Evolutionary conservation across 345 rosid genomes (phyloP).

Genomic region (Sisymbrium altissimum): DNA sequence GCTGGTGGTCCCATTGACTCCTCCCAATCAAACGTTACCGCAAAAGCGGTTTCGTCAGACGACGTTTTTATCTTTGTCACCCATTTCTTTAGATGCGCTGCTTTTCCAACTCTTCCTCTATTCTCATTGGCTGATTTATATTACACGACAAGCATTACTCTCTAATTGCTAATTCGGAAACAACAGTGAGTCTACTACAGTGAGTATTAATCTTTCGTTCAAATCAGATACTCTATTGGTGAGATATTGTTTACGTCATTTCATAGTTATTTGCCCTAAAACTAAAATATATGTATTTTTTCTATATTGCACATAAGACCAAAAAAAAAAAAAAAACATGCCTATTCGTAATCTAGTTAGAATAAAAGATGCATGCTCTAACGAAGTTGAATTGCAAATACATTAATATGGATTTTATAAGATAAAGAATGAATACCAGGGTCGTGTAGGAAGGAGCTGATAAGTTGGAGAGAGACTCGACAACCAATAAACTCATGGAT

Average conservation of each 20-base stretch:
- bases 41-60: constrained; percentile 49
- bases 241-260: too few species aligned
- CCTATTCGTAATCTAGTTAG: neutral
- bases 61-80: constrained; percentile 39
- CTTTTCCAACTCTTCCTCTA: constrained; percentile 57
- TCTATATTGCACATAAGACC: too few species aligned
- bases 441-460: constrained; percentile 50
- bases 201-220: too few species aligned
- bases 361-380: neutral
- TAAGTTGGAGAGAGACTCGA: constrained; percentile 62
- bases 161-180: neutral
- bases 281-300: too few species aligned
- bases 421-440: constrained; percentile 43
- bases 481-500: constrained; percentile 60
- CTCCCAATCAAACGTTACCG: constrained; percentile 64
- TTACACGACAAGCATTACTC: neutral
- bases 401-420: too few species aligned
- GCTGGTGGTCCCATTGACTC: constrained; percentile 61
- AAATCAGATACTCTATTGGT: too few species aligned
- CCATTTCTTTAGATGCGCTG: constrained; percentile 68
- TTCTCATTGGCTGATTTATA: constrained; percentile 38
- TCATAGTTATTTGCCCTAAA: neutral
- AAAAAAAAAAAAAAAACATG: too few species aligned
- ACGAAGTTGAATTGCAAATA: too few species aligned
- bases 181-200: neutral